Evolutionary conservation across 163 green algal genomes (phyloP).

Genomic region (Scenedesmus sp.): DNA sequence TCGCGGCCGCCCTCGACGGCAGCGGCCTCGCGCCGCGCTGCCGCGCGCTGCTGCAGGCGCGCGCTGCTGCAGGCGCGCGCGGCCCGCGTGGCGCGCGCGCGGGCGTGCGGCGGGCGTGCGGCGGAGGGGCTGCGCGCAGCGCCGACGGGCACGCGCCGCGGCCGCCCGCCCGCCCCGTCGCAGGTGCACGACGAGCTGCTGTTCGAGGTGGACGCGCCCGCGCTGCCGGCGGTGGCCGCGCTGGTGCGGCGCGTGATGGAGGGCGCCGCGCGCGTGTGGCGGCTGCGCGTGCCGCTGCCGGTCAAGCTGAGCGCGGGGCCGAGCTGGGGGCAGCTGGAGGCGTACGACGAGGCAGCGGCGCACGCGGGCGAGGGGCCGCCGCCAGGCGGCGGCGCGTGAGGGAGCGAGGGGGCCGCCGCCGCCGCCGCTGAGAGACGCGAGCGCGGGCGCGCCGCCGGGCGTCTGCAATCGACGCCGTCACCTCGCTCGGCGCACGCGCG

Average conservation of each 20-base stretch:
- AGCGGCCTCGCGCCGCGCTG: conserved; percentile 9
- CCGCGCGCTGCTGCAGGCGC: conserved; percentile 57
- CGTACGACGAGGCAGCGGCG: conserved; percentile 43
- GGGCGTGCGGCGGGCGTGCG: neutral
- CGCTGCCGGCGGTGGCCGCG: conserved; percentile 47
- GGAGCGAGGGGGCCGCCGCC: no score
- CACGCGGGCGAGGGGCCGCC: no score
- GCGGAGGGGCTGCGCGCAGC: neutral
- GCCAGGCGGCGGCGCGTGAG: no score
- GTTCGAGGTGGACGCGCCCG: conserved; percentile 75
- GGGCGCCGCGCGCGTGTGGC: conserved; percentile 20
- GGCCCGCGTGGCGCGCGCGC: neutral
- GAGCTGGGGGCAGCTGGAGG: conserved; percentile 76
- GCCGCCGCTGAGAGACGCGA: no score
- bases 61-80: neutral
- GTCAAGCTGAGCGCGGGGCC: conserved; percentile 74
- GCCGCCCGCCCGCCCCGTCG: neutral
- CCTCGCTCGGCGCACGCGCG: no score
- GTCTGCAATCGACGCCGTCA: no score
- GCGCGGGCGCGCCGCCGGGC: no score
- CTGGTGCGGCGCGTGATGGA: conserved; percentile 73
- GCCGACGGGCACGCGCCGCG: neutral
- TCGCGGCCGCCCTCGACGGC: conserved; percentile 64
- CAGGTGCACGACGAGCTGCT: conserved; percentile 95
- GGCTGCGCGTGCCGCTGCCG: conserved; percentile 68